phyloP scores from a whole-genome alignment of 1,139 yeast species.

The Pichia sp. region DNA sequence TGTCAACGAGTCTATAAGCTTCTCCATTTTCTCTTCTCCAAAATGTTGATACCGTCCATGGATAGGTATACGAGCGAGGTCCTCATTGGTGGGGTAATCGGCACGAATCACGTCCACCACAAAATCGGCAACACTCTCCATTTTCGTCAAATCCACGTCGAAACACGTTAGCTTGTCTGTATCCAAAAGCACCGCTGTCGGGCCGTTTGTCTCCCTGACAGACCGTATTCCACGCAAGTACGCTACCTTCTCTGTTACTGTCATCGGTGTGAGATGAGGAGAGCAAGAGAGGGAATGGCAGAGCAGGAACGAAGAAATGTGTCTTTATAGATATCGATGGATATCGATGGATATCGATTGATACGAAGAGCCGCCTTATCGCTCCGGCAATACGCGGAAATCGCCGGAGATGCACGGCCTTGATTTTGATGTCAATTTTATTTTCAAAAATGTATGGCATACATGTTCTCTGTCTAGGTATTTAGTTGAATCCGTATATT shows the following conservation, averaged over 20 bases:
- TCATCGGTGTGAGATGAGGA: slow-evolving; percentile 3
- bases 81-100: slow-evolving; percentile 24
- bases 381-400: neutral
- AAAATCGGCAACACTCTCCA: slow-evolving; percentile 36
- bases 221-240: slow-evolving; percentile 42
- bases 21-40: slow-evolving; percentile 30
- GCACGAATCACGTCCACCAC: slow-evolving; percentile 33
- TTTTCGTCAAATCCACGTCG: slow-evolving; percentile 34
- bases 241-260: slow-evolving; percentile 13
- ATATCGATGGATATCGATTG: neutral
- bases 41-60: slow-evolving; percentile 62
- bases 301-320: too few species aligned
- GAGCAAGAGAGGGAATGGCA: neutral
- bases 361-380: too few species aligned
- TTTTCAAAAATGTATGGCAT: too few species aligned
- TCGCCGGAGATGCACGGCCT: neutral
- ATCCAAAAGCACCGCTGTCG: slow-evolving; percentile 34
- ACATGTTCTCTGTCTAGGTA: too few species aligned
- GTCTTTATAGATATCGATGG: neutral
- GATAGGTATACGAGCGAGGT: slow-evolving; percentile 39
- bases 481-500: too few species aligned
- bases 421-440: too few species aligned
- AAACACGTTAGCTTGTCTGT: slow-evolving; percentile 36
- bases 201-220: slow-evolving; percentile 42
- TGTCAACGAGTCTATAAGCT: neutral